Conservation (phyloP, 257 asterid genomes). For the Jaltomata sinuosa region DNA sequence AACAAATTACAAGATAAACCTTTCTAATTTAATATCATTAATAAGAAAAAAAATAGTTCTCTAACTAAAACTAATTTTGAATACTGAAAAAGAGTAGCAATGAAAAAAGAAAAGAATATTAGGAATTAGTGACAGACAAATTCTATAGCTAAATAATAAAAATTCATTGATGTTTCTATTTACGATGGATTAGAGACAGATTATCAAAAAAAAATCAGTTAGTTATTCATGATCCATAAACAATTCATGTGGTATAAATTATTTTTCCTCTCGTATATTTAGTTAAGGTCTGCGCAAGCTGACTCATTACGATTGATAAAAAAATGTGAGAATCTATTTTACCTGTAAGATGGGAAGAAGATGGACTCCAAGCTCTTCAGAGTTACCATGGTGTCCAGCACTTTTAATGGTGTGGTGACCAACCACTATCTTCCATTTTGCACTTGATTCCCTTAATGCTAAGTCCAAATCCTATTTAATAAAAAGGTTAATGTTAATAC, state of each 20-base stretch:
- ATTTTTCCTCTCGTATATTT: not conserved
- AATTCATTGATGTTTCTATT: not conserved
- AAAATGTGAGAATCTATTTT: not conserved
- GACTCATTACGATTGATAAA: not conserved
- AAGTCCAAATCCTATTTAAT: slow-evolving; percentile 35
- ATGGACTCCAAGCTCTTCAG: slow-evolving; percentile 38
- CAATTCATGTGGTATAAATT: not conserved
- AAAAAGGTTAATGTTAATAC: not conserved
- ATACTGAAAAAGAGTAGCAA: no score
- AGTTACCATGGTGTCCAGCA: slow-evolving; percentile 74
- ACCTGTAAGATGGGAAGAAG: slow-evolving; percentile 79
- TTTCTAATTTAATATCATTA: not conserved
- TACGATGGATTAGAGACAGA: not conserved
- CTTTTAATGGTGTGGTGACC: slow-evolving; percentile 75
- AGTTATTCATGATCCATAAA: not conserved
- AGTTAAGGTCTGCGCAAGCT: rapidly evolving
- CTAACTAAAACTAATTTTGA: not conserved
- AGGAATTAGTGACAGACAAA: not conserved
- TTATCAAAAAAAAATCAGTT: not conserved
- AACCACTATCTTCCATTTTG: slow-evolving; percentile 68
- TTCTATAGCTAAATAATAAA: not conserved
- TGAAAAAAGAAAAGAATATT: not conserved
- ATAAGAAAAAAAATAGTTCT: not conserved
- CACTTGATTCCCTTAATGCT: slow-evolving; percentile 37
- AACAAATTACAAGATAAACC: not conserved